Conservation (phyloP, 176 grass and related monocot species). For the Musa acuminata region DNA sequence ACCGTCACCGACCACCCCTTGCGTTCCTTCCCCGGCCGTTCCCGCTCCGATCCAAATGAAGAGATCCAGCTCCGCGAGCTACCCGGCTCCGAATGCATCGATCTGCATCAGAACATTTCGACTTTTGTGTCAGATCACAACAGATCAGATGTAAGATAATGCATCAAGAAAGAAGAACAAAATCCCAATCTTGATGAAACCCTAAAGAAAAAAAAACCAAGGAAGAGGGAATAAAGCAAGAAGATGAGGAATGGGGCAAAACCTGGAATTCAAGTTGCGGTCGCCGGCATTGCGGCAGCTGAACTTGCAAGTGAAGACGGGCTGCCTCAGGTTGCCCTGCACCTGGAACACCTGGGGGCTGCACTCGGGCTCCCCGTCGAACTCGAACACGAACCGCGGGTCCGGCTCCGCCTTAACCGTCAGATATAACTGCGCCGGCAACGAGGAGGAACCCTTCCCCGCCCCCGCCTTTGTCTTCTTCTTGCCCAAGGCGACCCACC, state of each 20-base stretch:
- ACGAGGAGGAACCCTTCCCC: neutral
- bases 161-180: neutral
- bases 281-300: constrained; percentile 71
- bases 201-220: too few species aligned
- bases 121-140: neutral
- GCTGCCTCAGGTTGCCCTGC: constrained; percentile 11
- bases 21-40: constrained; percentile 50
- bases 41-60: constrained; percentile 36
- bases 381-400: constrained; percentile 20
- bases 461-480: neutral
- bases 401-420: constrained; percentile 12
- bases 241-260: neutral
- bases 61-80: constrained; percentile 32
- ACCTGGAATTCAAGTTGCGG: constrained; percentile 49
- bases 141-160: neutral
- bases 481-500: constrained; percentile 74
- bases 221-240: neutral
- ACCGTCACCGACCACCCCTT: constrained; percentile 99
- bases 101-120: constrained; percentile 16
- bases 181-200: neutral
- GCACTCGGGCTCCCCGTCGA: constrained; percentile 20
- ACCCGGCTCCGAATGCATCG: constrained; percentile 26
- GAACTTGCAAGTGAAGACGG: constrained; percentile 37
- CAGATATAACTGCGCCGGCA: constrained; percentile 1
- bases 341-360: constrained; percentile 22